Conservation (phyloP, 495 filamentous ascomycete species). For the Friedmanniomyces simplex region DNA sequence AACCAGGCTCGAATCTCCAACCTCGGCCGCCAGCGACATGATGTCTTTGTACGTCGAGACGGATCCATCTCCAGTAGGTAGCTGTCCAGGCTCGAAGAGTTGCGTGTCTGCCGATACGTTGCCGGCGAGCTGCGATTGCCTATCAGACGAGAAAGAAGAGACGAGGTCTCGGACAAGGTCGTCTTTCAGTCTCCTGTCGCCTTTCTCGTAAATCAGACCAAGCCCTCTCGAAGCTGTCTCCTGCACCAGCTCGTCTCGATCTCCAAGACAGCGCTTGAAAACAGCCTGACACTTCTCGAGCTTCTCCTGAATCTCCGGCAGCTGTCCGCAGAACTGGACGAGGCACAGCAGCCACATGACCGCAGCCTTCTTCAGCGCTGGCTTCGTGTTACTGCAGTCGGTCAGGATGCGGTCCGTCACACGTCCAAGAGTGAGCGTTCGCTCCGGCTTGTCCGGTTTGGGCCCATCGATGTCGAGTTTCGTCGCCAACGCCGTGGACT, state of each 20-base stretch:
- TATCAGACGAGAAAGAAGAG: conserved; percentile 69
- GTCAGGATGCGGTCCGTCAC: conserved; percentile 58
- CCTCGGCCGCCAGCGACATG: conserved; percentile 82
- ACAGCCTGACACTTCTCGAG: conserved; percentile 72
- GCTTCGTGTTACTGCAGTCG: conserved; percentile 73
- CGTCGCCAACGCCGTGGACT: conserved; percentile 49
- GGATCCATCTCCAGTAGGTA: conserved; percentile 78
- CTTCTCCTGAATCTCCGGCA: conserved; percentile 55
- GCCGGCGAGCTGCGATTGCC: conserved; percentile 53
- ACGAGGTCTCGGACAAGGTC: conserved; percentile 80
- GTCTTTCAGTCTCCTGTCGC: conserved; percentile 65
- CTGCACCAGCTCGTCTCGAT: conserved; percentile 86
- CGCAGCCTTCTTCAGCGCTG: conserved; percentile 74
- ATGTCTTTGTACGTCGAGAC: conserved; percentile 94
- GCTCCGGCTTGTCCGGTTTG: conserved; percentile 22
- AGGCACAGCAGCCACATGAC: conserved; percentile 87
- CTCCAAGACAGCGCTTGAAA: conserved; percentile 77
- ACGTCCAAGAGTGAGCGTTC: conserved; percentile 39
- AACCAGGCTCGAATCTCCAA: conserved; percentile 85
- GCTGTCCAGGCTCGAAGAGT: conserved; percentile 83
- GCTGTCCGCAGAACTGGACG: conserved; percentile 80
- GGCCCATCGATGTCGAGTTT: conserved; percentile 51
- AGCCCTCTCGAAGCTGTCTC: conserved; percentile 89
- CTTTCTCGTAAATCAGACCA: conserved; percentile 82
- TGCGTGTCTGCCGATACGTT: conserved; percentile 82